Conservation (phyloP, 1,284 basidiomycete genomes). For the Clitocybe nebularis region DNA sequence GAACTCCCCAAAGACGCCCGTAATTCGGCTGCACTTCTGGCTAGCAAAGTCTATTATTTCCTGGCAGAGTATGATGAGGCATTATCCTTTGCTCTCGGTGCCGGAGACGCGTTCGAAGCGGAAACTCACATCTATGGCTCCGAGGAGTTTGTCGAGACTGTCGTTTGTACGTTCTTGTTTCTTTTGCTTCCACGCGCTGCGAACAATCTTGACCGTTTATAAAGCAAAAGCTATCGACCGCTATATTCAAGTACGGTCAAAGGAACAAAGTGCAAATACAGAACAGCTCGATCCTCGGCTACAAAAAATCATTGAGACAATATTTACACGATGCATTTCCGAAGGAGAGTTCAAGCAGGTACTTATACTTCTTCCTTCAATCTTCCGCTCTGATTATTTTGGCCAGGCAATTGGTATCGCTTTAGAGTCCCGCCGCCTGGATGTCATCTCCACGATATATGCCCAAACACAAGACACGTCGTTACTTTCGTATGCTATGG, state of each 20-base stretch:
- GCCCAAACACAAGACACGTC: conserved; percentile 68
- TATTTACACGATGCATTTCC: conserved; percentile 78
- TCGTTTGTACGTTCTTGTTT: conserved; percentile 60
- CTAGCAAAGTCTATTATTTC: conserved; percentile 96
- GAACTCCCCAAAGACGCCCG: conserved; percentile 71
- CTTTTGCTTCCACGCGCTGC: conserved; percentile 3
- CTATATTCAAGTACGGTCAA: conserved; percentile 66
- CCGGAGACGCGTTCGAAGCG: conserved; percentile 80
- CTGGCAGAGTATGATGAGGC: conserved; percentile 92
- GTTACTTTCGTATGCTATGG: conserved; percentile 86
- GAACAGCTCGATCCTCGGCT: conserved; percentile 75
- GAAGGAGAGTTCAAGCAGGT: conserved; percentile 90
- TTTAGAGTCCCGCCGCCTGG: conserved; percentile 83
- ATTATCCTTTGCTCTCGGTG: conserved; percentile 87
- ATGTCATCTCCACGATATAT: conserved; percentile 79
- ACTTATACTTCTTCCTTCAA: conserved; percentile 19
- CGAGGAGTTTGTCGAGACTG: conserved; percentile 90
- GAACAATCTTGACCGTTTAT: conserved; percentile 10
- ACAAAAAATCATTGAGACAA: conserved; percentile 81
- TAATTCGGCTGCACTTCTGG: conserved; percentile 81
- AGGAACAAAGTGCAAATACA: conserved; percentile 46
- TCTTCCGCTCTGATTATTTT: conserved; percentile 10
- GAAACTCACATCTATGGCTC: conserved; percentile 61
- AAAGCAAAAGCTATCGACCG: conserved; percentile 91
- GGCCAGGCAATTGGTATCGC: conserved; percentile 90